These are phyloP conservation scores for Barnettozyma vustinii DNA, from an alignment of 805 yeast genomes.

Conservation along the genomic window DNA sequence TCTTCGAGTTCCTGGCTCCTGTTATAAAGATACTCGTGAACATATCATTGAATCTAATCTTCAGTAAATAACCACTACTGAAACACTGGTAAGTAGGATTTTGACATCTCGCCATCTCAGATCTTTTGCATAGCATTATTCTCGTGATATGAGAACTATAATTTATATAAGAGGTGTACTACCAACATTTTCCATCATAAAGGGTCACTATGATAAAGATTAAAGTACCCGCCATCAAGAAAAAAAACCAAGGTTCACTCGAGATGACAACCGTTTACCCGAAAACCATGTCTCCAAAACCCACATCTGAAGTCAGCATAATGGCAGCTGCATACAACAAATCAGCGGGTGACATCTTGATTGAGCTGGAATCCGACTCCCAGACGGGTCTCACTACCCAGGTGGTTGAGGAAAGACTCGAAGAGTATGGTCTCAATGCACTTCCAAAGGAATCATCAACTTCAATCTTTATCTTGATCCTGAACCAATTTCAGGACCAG, in stretches of 20 bases:
- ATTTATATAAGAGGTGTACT: too few relatives aligned
- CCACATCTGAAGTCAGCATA: not conserved
- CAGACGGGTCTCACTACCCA: constrained; percentile 14
- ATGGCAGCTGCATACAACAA: constrained; percentile 9
- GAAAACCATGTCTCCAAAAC: not conserved
- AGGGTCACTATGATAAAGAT: too few relatives aligned
- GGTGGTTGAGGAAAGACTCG: constrained; percentile 15
- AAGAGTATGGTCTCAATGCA: constrained; percentile 21
- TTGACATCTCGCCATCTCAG: too few relatives aligned
- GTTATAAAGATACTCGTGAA: not conserved
- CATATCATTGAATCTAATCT: too few relatives aligned
- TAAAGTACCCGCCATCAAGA: not conserved
- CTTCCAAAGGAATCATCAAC: constrained; percentile 34
- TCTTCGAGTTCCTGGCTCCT: not conserved
- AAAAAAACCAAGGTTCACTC: not conserved
- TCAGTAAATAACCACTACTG: not conserved
- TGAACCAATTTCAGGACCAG: constrained; percentile 34
- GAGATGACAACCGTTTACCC: not conserved
- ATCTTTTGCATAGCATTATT: too few relatives aligned
- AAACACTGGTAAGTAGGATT: not conserved
- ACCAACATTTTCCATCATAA: too few relatives aligned
- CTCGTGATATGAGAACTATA: too few relatives aligned
- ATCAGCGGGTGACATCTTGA: constrained; percentile 10
- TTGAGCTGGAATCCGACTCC: constrained; percentile 11
- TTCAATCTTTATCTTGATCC: constrained; percentile 29